Evolutionary conservation across 2,329 filamentous ascomycete genomes (phyloP).

Genomic region (Thyridium curvatum): DNA sequence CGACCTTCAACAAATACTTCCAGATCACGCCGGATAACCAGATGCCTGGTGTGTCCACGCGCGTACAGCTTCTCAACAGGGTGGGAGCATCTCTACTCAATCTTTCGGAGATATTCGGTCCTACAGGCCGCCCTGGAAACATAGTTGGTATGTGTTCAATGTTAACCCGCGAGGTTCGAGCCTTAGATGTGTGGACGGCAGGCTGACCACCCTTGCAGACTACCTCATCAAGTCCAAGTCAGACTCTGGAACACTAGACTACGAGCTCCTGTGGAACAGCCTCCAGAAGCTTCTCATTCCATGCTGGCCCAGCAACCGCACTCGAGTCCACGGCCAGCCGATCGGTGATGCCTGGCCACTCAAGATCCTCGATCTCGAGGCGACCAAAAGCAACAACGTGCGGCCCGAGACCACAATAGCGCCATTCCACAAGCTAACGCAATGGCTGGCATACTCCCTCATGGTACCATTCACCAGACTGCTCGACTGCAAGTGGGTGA

Average conservation of each 20-base stretch:
- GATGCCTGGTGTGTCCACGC: slow-evolving; percentile 2
- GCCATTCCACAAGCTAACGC: slow-evolving; percentile 89
- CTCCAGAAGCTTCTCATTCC: slow-evolving; percentile 39
- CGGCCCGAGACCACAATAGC: slow-evolving; percentile 45
- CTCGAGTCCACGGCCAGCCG: slow-evolving; percentile 34
- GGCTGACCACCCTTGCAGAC: not conserved
- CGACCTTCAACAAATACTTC: slow-evolving; percentile 28
- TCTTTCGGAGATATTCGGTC: slow-evolving; percentile 1
- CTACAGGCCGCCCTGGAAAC: slow-evolving; percentile 2
- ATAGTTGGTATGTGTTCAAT: slow-evolving; percentile 1
- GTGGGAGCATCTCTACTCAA: slow-evolving; percentile 2
- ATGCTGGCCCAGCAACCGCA: slow-evolving; percentile 44
- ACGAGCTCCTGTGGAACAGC: slow-evolving; percentile 31
- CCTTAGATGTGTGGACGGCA: no score
- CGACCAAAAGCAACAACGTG: not conserved
- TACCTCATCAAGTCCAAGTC: slow-evolving; percentile 8
- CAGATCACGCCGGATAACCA: slow-evolving; percentile 20
- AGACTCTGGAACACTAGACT: slow-evolving; percentile 18
- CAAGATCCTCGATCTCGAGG: slow-evolving; percentile 54
- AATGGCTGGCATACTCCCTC: slow-evolving; percentile 91
- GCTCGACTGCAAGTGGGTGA: slow-evolving; percentile 74
- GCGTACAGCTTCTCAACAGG: slow-evolving; percentile 5
- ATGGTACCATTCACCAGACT: slow-evolving; percentile 86
- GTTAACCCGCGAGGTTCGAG: no score
- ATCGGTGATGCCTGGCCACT: slow-evolving; percentile 47